Evolutionary conservation across 2,329 filamentous ascomycete genomes (phyloP).

Genomic region (Pseudocercospora macadamiae): DNA sequence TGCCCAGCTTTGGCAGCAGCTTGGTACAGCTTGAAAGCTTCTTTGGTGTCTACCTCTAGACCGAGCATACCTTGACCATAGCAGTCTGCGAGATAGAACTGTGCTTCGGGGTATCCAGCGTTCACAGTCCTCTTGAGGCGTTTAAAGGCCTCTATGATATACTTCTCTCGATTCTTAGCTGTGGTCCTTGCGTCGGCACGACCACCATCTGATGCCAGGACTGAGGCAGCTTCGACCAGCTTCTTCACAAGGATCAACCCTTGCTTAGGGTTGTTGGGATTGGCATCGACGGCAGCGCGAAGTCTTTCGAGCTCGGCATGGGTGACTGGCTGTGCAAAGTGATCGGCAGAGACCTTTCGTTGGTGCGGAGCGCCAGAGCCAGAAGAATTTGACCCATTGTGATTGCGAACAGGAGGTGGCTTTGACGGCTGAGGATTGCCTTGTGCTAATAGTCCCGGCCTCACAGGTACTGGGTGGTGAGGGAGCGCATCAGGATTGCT

Average conservation of each 20-base stretch:
- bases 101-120: conserved; percentile 76
- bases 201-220: conserved; percentile 75
- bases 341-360: conserved; percentile 28
- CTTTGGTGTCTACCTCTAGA: conserved; percentile 79
- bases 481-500: conserved; percentile 59
- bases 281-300: conserved; percentile 68
- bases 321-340: conserved; percentile 63
- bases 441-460: conserved; percentile 48
- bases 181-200: conserved; percentile 68
- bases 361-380: conserved; percentile 23
- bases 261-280: conserved; percentile 71
- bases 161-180: conserved; percentile 74
- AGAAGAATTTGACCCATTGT: conserved; percentile 46
- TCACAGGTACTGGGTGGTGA: conserved; percentile 56
- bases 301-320: conserved; percentile 73
- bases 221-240: conserved; percentile 79
- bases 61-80: conserved; percentile 81
- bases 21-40: conserved; percentile 92
- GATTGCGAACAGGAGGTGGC: conserved; percentile 58
- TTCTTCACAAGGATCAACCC: conserved; percentile 79
- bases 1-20: conserved; percentile 90
- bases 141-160: conserved; percentile 83
- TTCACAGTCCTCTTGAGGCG: conserved; percentile 84
- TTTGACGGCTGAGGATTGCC: conserved; percentile 40
- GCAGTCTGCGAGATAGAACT: conserved; percentile 92